Evolutionary conservation across 164 flowering plant species (phyloP).

Genomic region (Aristolochia californica): DNA sequence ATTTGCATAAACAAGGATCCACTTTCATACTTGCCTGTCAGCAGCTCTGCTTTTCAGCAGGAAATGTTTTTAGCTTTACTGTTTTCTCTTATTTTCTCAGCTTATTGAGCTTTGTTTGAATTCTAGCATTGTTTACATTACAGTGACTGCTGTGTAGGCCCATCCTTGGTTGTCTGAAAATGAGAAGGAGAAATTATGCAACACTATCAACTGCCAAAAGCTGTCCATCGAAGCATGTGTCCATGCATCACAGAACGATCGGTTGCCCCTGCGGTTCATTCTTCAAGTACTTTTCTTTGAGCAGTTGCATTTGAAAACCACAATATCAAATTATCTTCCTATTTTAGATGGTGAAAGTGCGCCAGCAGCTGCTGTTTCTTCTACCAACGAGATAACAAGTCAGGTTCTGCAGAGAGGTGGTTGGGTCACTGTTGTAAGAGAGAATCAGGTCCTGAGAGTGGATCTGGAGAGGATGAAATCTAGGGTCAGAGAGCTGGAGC

Average conservation of each 20-base stretch:
- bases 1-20: background rate
- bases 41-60: no score
- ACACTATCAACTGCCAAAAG: constrained; percentile 63
- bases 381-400: constrained; percentile 25
- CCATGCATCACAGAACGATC: constrained; percentile 85
- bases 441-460: constrained; percentile 65
- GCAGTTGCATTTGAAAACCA: constrained; percentile 79
- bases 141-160: constrained; percentile 39
- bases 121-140: background rate
- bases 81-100: background rate
- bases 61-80: background rate
- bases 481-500: constrained; percentile 71
- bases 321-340: constrained; percentile 51
- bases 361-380: constrained; percentile 14
- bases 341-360: constrained; percentile 38
- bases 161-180: constrained; percentile 81
- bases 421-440: constrained; percentile 77
- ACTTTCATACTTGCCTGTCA: no score
- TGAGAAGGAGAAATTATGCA: constrained; percentile 74
- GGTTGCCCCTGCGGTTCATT: constrained; percentile 72
- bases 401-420: constrained; percentile 61
- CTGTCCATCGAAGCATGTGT: constrained; percentile 94
- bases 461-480: constrained; percentile 79
- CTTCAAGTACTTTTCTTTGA: constrained; percentile 92
- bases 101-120: background rate